These are phyloP conservation scores for Phytophthora agathidicida DNA, from an alignment of 352 stramenopile genomes.

Conservation along the genomic window DNA sequence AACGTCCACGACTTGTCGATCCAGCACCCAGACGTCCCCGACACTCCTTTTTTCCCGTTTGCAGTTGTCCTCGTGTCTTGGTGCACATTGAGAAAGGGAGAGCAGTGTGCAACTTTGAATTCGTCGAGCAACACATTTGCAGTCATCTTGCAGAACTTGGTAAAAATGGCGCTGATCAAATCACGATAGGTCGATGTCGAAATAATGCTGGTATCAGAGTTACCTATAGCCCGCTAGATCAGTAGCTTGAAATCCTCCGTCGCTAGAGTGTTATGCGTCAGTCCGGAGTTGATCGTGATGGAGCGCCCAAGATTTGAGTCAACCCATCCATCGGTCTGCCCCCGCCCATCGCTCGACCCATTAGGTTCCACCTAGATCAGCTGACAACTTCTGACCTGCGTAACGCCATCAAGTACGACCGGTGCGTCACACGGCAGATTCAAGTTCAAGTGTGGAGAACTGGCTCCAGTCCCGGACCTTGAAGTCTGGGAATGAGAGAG, in stretches of 20 bases:
- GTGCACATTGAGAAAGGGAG: constrained; percentile 6
- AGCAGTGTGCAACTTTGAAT: neutral
- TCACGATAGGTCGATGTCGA: constrained; percentile 1
- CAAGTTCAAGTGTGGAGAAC: no score
- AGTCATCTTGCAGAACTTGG: neutral
- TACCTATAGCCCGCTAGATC: constrained; percentile 1
- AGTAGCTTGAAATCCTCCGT: constrained; percentile 2
- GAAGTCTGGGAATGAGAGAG: no score
- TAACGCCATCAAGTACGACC: no score
- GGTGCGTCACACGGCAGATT: no score
- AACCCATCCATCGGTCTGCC: no score
- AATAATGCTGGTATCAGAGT: neutral
- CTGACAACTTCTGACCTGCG: no score
- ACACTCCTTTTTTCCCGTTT: neutral
- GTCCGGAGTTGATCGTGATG: neutral
- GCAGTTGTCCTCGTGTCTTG: constrained; percentile 3
- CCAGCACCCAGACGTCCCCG: neutral
- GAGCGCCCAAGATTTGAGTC: no score
- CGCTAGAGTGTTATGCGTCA: constrained; percentile 1
- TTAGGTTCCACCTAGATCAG: no score
- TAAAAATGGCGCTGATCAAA: neutral
- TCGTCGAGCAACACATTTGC: neutral
- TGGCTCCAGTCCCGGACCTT: no score
- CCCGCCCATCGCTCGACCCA: no score
- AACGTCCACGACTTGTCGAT: constrained; percentile 3